Conservation (phyloP, 2,329 filamentous ascomycete species). For the Thielaviopsis punctulata region DNA sequence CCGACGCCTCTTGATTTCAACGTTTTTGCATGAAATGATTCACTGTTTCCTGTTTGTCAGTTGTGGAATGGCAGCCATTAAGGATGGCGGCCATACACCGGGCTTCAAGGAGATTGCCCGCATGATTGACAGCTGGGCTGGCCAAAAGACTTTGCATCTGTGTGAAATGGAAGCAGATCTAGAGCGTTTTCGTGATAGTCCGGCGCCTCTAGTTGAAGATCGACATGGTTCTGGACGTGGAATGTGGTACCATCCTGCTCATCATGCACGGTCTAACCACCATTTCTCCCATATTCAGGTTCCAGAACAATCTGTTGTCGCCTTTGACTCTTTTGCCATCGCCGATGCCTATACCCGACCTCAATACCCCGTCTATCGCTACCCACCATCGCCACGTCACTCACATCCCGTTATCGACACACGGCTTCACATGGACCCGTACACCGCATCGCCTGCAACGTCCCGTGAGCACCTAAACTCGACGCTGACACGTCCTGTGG, state of each 20-base stretch:
- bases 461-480: background rate
- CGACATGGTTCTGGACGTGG: background rate
- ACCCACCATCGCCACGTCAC: background rate
- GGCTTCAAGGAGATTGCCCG: slow-evolving; percentile 42
- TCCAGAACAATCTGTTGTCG: background rate
- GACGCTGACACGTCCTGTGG: background rate
- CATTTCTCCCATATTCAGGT: background rate
- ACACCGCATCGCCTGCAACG: background rate
- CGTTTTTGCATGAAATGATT: slow-evolving; percentile 49
- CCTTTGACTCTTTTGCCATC: background rate
- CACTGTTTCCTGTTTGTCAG: slow-evolving; percentile 49
- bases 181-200: slow-evolving; percentile 28
- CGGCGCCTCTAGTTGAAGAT: background rate
- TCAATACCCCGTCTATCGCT: background rate
- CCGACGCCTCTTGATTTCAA: slow-evolving; percentile 42
- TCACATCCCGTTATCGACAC: background rate
- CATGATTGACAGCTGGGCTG: slow-evolving; percentile 45
- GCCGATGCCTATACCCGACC: background rate
- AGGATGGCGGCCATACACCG: slow-evolving; percentile 40
- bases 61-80: slow-evolving; percentile 39
- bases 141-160: slow-evolving; percentile 34
- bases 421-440: background rate
- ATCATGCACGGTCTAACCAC: slow-evolving; percentile 5
- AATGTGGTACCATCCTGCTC: background rate
- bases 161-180: slow-evolving; percentile 45